A percentile compares a stretch with the other conserved stretches of the same genome.
Conservation (phyloP, 164 flowering plant species). For the Warburgia ugandensis region DNA sequence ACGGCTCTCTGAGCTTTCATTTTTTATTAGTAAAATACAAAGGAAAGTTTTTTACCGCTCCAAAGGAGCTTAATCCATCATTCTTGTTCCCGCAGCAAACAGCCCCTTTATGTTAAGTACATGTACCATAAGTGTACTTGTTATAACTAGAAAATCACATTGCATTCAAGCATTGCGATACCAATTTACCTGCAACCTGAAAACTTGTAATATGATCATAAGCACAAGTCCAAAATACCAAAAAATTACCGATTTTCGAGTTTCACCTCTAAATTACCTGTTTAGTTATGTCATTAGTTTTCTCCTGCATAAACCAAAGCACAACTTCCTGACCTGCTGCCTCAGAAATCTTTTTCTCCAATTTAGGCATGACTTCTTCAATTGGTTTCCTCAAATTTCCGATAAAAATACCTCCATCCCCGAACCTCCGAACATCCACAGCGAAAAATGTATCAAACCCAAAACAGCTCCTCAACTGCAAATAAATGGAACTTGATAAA, state of each 20-base stretch:
- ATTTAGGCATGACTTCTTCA: slow-evolving; percentile 72
- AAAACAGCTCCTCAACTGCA: slow-evolving; percentile 82
- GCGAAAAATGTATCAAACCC: slow-evolving; percentile 89
- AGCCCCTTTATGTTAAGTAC: no score
- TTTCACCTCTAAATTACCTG: slow-evolving; percentile 38
- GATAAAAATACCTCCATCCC: slow-evolving; percentile 90
- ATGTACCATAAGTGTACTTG: no score
- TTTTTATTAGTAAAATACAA: no score
- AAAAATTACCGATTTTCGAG: background rate
- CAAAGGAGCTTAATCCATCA: no score
- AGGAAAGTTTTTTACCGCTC: no score
- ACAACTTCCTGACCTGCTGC: slow-evolving; percentile 85
- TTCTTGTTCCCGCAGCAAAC: no score
- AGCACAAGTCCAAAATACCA: background rate
- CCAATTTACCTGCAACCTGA: no score
- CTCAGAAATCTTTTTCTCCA: slow-evolving; percentile 81
- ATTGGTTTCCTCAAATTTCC: slow-evolving; percentile 89
- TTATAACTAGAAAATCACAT: no score
- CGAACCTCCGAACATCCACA: slow-evolving; percentile 88
- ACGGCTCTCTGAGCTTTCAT: no score
- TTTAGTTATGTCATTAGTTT: slow-evolving; percentile 61
- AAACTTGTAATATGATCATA: no score
- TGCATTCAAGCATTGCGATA: no score
- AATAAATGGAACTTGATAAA: background rate
- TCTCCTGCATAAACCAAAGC: slow-evolving; percentile 93